phyloP scores from a whole-genome alignment of 1,139 yeast species.

The Hansenula sp. region DNA sequence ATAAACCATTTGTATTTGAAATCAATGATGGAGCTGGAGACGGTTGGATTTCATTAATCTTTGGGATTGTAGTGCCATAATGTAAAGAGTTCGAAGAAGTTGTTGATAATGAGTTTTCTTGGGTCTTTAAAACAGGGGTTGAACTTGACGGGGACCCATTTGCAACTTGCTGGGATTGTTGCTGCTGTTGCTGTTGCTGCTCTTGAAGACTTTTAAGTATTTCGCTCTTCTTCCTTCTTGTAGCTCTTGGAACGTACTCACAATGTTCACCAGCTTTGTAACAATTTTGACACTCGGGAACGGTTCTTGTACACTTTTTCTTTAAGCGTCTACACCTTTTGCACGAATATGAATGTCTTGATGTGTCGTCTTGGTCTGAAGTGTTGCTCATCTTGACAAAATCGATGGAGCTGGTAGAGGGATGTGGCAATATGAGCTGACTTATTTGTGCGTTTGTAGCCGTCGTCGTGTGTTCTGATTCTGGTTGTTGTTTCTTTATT shows the following conservation, averaged over 20 bases:
- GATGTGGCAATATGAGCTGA: too few relatives aligned
- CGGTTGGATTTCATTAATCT: neutral
- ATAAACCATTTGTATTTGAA: neutral
- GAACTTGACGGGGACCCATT: neutral
- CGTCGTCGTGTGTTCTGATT: too few relatives aligned
- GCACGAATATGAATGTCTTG: constrained; percentile 32
- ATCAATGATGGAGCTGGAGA: neutral
- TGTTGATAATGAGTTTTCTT: neutral
- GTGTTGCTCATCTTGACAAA: neutral
- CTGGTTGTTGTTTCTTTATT: too few relatives aligned
- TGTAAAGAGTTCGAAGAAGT: neutral
- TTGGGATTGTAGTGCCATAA: too few relatives aligned
- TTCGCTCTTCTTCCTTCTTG: constrained; percentile 35
- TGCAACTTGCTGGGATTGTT: neutral
- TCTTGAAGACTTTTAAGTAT: constrained; percentile 13
- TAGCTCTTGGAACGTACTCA: constrained; percentile 39
- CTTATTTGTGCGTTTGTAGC: too few relatives aligned
- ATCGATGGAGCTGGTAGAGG: too few relatives aligned
- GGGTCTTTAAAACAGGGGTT: neutral
- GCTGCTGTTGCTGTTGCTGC: neutral
- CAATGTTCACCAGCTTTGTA: constrained; percentile 35
- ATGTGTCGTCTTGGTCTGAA: neutral
- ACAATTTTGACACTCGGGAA: constrained; percentile 45
- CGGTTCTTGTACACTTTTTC: constrained; percentile 44
- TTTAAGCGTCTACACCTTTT: constrained; percentile 41